Conservation (phyloP, 495 filamentous ascomycete genomes). For the Talaromyces proteolyticus region DNA sequence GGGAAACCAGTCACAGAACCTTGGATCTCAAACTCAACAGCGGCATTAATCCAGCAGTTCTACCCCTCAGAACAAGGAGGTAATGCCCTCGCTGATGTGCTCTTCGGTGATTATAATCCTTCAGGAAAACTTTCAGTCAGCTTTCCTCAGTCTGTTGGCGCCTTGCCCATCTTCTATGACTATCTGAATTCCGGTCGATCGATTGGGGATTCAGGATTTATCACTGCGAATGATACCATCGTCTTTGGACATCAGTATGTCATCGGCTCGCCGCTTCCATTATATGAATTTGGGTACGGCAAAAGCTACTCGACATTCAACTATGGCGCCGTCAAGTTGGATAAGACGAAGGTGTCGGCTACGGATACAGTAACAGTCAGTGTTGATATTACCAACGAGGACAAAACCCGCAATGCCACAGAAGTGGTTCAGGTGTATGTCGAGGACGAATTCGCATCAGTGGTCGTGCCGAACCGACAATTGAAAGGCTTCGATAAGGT, state of each 20-base stretch:
- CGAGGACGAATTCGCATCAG: constrained; percentile 52
- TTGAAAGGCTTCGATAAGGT: constrained; percentile 70
- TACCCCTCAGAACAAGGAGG: constrained; percentile 60
- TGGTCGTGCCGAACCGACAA: constrained; percentile 58
- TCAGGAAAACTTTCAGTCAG: constrained; percentile 61
- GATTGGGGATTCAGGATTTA: constrained; percentile 39
- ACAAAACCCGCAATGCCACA: constrained; percentile 49
- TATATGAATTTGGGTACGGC: constrained; percentile 68
- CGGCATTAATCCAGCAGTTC: constrained; percentile 63
- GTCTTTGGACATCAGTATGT: constrained; percentile 64
- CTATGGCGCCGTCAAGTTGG: constrained; percentile 43
- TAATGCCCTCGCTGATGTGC: constrained; percentile 59
- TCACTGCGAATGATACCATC: constrained; percentile 50
- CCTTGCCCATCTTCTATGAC: constrained; percentile 64
- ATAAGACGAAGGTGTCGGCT: constrained; percentile 35
- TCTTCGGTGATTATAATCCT: constrained; percentile 62
- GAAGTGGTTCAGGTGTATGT: constrained; percentile 70
- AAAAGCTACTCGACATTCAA: constrained; percentile 57
- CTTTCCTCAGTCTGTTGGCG: constrained; percentile 61
- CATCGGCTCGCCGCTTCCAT: constrained; percentile 46
- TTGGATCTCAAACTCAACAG: constrained; percentile 55
- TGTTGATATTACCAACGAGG: constrained; percentile 52
- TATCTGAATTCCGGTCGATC: constrained; percentile 60
- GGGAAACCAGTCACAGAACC: constrained; percentile 66
- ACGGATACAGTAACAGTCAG: constrained; percentile 40